These are phyloP conservation scores for Bacidia gigantensis DNA, from an alignment of 495 filamentous ascomycete species.

Conservation along the genomic window DNA sequence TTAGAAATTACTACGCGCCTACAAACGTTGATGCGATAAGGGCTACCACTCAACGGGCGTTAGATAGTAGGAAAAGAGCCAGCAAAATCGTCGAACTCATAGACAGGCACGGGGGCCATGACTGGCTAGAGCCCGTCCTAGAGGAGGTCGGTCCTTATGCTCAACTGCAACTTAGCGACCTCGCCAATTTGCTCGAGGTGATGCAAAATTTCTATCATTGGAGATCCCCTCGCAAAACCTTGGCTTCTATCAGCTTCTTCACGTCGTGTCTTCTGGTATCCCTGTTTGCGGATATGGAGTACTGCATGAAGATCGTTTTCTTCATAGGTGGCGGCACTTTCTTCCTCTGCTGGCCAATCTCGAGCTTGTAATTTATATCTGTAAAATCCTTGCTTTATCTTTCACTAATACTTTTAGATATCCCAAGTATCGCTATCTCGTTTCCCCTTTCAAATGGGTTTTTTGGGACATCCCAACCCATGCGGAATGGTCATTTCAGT, in stretches of 20 bases:
- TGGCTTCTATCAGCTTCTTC: constrained; percentile 24
- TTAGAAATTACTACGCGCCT: constrained; percentile 25
- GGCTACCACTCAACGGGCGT: constrained; percentile 20
- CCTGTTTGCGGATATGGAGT: constrained; percentile 21
- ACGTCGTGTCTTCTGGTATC: constrained; percentile 21
- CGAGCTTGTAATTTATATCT: constrained; percentile 28
- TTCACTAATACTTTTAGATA: too few species aligned
- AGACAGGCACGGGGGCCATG: constrained; percentile 27
- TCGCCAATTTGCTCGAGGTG: constrained; percentile 30
- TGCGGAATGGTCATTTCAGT: constrained; percentile 28
- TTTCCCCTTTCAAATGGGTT: constrained; percentile 28
- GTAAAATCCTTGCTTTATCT: constrained; percentile 29
- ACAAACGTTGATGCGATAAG: constrained; percentile 25
- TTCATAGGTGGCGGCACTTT: constrained; percentile 27
- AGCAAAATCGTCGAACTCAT: constrained; percentile 29
- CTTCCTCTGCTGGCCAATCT: constrained; percentile 31
- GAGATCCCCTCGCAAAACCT: constrained; percentile 25
- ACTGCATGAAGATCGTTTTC: constrained; percentile 27
- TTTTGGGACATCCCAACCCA: constrained; percentile 31
- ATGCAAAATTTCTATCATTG: constrained; percentile 34
- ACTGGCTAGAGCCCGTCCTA: constrained; percentile 28
- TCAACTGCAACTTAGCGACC: constrained; percentile 31
- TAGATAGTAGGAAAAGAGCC: constrained; percentile 20
- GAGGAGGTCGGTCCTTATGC: constrained; percentile 27
- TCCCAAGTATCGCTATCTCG: constrained; percentile 30